Base-by-base conservation (phyloP, 176 grass and related monocot species). In the Themeda triandra region DNA sequence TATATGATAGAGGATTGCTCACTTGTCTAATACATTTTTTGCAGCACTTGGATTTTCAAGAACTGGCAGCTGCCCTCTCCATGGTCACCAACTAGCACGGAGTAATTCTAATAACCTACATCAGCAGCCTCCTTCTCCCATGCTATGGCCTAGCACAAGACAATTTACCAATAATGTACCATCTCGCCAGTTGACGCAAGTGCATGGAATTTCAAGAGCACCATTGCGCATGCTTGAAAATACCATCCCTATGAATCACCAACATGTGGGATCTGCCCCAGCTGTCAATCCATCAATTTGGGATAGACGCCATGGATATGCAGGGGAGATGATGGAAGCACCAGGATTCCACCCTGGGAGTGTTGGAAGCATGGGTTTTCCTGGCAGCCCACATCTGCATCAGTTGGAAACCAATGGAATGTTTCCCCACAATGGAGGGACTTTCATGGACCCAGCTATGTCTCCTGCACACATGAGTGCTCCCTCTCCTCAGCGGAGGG, bases 211-310 rank as follows among this genome's bases (percentile, higher is more conserved):
- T 78, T 79, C 92, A 32, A 92, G 91, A 85, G 69, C 83, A 84
- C 83, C 86, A 10, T 77, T 88, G 46, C 80, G 78, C 68, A 80
- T 91, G 70, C 76, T 83, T 78, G 86, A 89, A 81, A 87, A 81
- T 66, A 48, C 66, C 19, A 69, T 70, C 45, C 85, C 86, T 79
- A 65, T 86, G 62, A 88, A 89, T 83, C 84, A 78, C 30, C 86
- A 87, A 78, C 95, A 91, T 87, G 92, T 95, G 36, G 95, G 92
- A 66, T 98, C 95, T 51, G 92, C 95, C 84, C 95, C 92, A 37
- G 80, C 77, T 78, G 63, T 90, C 75, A 91, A 94, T 74, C 63
- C 85, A 83, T 63, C 94, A 86, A 82, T 94, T 69, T 88, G 86
- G 90, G 92, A 94, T 56, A 91, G 84, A 37, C 84, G 46, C 28